Conservation (phyloP, 2,329 filamentous ascomycete species). For the Fusarium sp. region DNA sequence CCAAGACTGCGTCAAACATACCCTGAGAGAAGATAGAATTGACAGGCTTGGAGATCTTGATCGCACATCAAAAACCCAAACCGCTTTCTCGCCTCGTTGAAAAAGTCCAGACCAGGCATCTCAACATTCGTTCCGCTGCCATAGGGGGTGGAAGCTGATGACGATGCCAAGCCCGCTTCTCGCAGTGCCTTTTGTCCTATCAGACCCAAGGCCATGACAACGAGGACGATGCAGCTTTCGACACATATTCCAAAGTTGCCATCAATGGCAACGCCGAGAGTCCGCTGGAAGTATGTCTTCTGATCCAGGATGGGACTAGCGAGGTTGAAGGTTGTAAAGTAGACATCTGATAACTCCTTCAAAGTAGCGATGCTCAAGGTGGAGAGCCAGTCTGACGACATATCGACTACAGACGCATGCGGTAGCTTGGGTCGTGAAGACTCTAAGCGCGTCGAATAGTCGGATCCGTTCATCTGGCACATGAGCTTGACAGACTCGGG, state of each 20-base stretch:
- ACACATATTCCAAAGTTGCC: constrained; percentile 28
- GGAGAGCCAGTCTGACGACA: constrained; percentile 6
- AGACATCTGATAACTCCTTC: constrained; percentile 32
- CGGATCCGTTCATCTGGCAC: constrained; percentile 27
- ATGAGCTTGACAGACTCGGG: constrained; percentile 26
- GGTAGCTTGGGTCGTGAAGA: constrained; percentile 16
- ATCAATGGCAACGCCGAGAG: constrained; percentile 27
- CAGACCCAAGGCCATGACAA: constrained; percentile 19
- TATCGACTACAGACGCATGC: constrained; percentile 3
- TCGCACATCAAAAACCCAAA: constrained; percentile 33
- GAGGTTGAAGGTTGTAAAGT: constrained; percentile 27
- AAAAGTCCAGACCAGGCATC: constrained; percentile 24
- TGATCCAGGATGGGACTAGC: constrained; percentile 29
- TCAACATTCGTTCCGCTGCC: background rate
- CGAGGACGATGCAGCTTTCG: constrained; percentile 28
- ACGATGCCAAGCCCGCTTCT: constrained; percentile 10
- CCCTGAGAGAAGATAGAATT: constrained; percentile 30
- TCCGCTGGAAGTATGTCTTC: constrained; percentile 35
- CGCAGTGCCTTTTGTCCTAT: constrained; percentile 18
- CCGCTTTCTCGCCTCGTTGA: constrained; percentile 33
- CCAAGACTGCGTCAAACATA: background rate
- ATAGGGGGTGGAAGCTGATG: background rate
- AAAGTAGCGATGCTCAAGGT: constrained; percentile 18
- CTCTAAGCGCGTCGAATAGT: constrained; percentile 18
- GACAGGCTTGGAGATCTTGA: constrained; percentile 26